Evolutionary conservation across 768 basidiomycete species (phyloP).

Genomic region (Boletus reticulatus): DNA sequence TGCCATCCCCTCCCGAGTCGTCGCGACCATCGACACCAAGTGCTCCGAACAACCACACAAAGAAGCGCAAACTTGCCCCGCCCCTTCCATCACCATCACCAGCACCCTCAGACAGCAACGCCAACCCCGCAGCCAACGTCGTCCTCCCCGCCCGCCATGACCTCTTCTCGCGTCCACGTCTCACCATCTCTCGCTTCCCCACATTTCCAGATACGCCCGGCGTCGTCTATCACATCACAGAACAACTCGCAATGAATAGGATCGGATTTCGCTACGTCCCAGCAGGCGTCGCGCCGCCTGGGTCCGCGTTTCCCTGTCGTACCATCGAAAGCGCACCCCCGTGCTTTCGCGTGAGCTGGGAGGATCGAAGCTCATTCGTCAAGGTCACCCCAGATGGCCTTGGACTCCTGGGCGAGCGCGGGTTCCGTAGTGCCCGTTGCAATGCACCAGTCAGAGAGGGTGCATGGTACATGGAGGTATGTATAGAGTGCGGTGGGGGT

Average conservation of each 20-base stretch:
- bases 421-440: slow-evolving; percentile 86
- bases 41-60: slow-evolving; percentile 16
- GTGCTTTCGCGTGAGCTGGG: slow-evolving; percentile 78
- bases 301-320: slow-evolving; percentile 60
- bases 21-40: slow-evolving; percentile 37
- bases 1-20: slow-evolving; percentile 23
- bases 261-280: slow-evolving; percentile 79
- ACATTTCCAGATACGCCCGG: slow-evolving; percentile 60
- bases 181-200: slow-evolving; percentile 74
- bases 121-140: slow-evolving; percentile 39
- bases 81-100: slow-evolving; percentile 45
- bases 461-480: slow-evolving; percentile 92
- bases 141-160: slow-evolving; percentile 67
- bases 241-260: slow-evolving; percentile 69
- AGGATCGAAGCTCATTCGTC: slow-evolving; percentile 82
- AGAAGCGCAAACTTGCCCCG: slow-evolving; percentile 56
- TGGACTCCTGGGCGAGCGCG: slow-evolving; percentile 76
- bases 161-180: slow-evolving; percentile 64
- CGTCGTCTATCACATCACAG: slow-evolving; percentile 58
- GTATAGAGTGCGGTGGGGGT: slow-evolving; percentile 72
- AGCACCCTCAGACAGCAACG: slow-evolving; percentile 54
- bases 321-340: slow-evolving; percentile 80
- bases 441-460: slow-evolving; percentile 90
- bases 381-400: slow-evolving; percentile 78
- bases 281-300: slow-evolving; percentile 66